These are phyloP conservation scores for bread wheat (Triticum aestivum) DNA, from an alignment of 176 grass and related monocot species.

Conservation along the genomic window IWGSC_CS_RefSeq_v2.1 NC_057812.1:42627422-42627921, in stretches of 20 bases:
- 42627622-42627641: not conserved
- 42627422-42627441: conserved; percentile 72
- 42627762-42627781: conserved; percentile 33
- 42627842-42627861: not conserved
- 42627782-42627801: conserved; percentile 12
- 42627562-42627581: not conserved
- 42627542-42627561: not conserved
- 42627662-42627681: conserved; percentile 64
- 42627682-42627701: conserved; percentile 72
- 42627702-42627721: conserved; percentile 70
- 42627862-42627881: not conserved
- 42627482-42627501: conserved; percentile 63
- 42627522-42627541: not conserved
- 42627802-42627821: no score
- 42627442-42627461: conserved; percentile 59
- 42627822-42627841: not conserved
- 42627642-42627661: not conserved
- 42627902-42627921: conserved; percentile 45
- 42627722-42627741: conserved; percentile 77
- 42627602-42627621: not conserved
- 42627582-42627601: not conserved
- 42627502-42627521: conserved; percentile 80
- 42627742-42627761: conserved; percentile 62
- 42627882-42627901: conserved; percentile 33
- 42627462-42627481: conserved; percentile 62